These are phyloP conservation scores for Phytophthora parvispora DNA, from an alignment of 352 stramenopile species.

Conservation along the genomic window DNA sequence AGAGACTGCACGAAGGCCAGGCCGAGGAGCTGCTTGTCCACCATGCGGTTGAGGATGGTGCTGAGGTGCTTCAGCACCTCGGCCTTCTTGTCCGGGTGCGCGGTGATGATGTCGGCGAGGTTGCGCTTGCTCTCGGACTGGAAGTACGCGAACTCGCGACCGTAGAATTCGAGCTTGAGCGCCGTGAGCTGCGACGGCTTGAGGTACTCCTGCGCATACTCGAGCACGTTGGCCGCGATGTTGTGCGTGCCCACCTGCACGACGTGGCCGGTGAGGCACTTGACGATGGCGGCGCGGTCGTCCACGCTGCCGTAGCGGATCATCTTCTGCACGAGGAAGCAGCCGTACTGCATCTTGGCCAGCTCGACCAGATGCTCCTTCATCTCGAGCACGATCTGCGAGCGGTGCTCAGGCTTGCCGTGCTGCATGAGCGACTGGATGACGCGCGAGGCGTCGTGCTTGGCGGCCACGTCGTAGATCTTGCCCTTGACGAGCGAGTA, in stretches of 20 bases:
- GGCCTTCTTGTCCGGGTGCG: slow-evolving; percentile 75
- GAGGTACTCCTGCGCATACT: slow-evolving; percentile 91
- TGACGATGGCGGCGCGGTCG: slow-evolving; percentile 83
- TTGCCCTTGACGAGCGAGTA: slow-evolving; percentile 95
- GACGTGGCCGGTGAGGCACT: slow-evolving; percentile 95
- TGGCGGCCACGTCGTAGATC: slow-evolving; percentile 95
- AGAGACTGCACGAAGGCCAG: slow-evolving; percentile 92
- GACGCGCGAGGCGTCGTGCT: slow-evolving; percentile 96
- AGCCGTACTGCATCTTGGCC: slow-evolving; percentile 97
- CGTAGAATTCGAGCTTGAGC: slow-evolving; percentile 92
- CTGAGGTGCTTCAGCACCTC: slow-evolving; percentile 82
- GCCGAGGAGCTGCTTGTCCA: slow-evolving; percentile 91
- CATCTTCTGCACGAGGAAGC: slow-evolving; percentile 98
- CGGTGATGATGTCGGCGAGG: slow-evolving; percentile 71
- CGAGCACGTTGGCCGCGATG: slow-evolving; percentile 94
- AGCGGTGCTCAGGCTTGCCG: slow-evolving; percentile 90
- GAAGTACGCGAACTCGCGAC: slow-evolving; percentile 92
- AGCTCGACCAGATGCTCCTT: slow-evolving; percentile 94
- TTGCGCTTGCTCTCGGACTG: slow-evolving; percentile 88
- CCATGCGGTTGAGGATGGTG: slow-evolving; percentile 86
- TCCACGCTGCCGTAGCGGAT: slow-evolving; percentile 95
- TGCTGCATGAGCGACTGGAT: slow-evolving; percentile 97
- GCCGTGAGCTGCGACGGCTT: slow-evolving; percentile 89
- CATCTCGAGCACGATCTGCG: slow-evolving; percentile 92
- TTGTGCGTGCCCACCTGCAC: slow-evolving; percentile 96